Percentiles rank a stretch among this genome's conserved stretches.
Evolutionary conservation across 129 eudicot genomes (phyloP).

Genomic region (Dittrichia graveolens): DNA sequence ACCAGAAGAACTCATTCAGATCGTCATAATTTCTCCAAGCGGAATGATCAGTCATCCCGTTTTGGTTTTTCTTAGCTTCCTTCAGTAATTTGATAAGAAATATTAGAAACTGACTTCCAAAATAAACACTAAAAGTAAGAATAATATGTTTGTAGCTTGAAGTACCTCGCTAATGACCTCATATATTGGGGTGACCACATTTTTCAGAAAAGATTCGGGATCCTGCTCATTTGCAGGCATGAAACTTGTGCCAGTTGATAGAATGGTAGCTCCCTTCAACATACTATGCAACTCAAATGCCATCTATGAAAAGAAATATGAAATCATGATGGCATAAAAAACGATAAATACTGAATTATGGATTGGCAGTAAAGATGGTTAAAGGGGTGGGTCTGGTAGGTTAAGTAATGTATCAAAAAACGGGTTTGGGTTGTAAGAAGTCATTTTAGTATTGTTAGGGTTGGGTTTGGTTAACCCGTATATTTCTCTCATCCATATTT

Average conservation of each 20-base stretch:
- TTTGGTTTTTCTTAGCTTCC: slow-evolving; percentile 90
- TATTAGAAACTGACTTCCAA: slow-evolving; percentile 29
- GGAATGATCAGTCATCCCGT: slow-evolving; percentile 90
- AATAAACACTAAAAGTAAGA: background rate
- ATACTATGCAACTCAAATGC: slow-evolving; percentile 87
- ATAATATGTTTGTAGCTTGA: background rate
- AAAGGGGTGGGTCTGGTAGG: background rate
- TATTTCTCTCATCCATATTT: background rate
- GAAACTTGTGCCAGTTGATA: slow-evolving; percentile 66
- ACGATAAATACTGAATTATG: background rate
- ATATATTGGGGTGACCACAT: slow-evolving; percentile 74
- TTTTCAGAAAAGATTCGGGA: slow-evolving; percentile 65
- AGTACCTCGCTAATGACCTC: slow-evolving; percentile 74
- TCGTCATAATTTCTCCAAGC: slow-evolving; percentile 98
- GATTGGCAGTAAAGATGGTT: background rate
- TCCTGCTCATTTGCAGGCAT: slow-evolving; percentile 80
- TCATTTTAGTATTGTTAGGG: background rate
- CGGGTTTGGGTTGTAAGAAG: background rate
- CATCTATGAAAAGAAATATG: slow-evolving; percentile 54
- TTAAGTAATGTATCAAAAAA: background rate
- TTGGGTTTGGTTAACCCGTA: too few relatives aligned
- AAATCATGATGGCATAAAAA: background rate
- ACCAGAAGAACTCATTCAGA: slow-evolving; percentile 94
- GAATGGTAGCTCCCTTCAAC: slow-evolving; percentile 73
- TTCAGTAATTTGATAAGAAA: slow-evolving; percentile 44